Conservation (phyloP, 352 stramenopile genomes). For the Thraustochytrium striatum region DNA sequence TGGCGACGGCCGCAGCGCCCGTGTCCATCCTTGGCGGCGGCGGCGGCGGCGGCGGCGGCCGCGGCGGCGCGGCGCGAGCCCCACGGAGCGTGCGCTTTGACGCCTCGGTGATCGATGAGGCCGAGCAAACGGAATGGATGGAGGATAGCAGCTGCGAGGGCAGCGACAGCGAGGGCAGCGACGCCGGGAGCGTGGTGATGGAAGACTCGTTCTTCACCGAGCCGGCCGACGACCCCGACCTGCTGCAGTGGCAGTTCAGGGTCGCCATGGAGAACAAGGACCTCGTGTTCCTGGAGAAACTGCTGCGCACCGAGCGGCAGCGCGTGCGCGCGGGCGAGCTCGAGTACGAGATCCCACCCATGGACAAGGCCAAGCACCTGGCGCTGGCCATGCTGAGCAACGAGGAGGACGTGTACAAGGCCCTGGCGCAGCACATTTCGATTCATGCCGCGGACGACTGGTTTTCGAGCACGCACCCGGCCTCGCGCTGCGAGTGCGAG, state of each 20-base stretch:
- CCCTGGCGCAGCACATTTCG: neutral
- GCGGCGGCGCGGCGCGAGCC: neutral
- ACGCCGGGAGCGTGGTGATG: neutral
- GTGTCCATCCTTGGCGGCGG: too few relatives aligned
- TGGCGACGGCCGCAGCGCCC: neutral
- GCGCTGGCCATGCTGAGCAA: conserved; percentile 46
- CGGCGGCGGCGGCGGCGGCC: neutral
- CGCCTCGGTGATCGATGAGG: neutral
- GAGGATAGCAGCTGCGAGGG: neutral
- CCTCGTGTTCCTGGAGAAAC: neutral
- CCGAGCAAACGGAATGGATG: neutral
- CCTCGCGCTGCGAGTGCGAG: conserved; percentile 16
- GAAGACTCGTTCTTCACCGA: neutral
- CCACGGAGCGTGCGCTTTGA: neutral
- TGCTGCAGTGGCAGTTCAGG: conserved; percentile 22
- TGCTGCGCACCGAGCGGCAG: conserved; percentile 14
- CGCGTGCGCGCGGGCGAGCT: neutral
- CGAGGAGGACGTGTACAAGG: conserved; percentile 4
- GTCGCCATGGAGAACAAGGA: neutral
- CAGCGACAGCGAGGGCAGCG: neutral
- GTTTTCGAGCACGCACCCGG: neutral
- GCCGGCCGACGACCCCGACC: neutral
- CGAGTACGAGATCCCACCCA: neutral
- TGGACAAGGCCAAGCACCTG: conserved; percentile 28
- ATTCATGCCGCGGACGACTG: conserved; percentile 1